A percentile compares a stretch with the other conserved stretches of the same genome.
These are phyloP conservation scores for Gossypium australe DNA, from an alignment of 345 rosid species.

Conservation along the genomic window DNA sequence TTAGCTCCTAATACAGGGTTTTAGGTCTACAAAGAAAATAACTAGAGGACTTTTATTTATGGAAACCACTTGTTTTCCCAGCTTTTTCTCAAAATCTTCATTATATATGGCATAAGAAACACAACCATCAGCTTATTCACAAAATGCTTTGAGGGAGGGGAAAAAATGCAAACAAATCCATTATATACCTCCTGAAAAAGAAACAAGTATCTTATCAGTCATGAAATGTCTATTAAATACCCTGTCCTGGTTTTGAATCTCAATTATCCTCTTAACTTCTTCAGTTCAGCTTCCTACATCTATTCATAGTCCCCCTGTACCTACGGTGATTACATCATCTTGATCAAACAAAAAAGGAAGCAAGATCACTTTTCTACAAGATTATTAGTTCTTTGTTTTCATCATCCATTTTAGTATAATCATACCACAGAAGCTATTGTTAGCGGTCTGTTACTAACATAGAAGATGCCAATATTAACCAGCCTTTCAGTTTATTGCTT, in stretches of 20 bases:
- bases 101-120: background rate
- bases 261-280: background rate
- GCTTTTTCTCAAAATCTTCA: background rate
- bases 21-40: background rate
- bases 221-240: constrained; percentile 15
- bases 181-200: background rate
- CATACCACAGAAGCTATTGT: background rate
- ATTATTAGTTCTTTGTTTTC: background rate
- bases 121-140: background rate
- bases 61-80: background rate
- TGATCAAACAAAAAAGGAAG: background rate
- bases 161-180: background rate
- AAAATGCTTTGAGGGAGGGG: background rate
- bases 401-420: background rate
- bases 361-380: background rate
- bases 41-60: background rate
- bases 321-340: background rate
- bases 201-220: background rate
- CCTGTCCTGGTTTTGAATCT: background rate
- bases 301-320: background rate
- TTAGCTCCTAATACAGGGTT: background rate
- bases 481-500: background rate
- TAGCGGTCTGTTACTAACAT: background rate
- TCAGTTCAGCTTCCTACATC: background rate
- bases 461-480: background rate